These are phyloP conservation scores for Anthracocystis setariae DNA, from an alignment of 1,284 basidiomycete genomes.

Conservation along the genomic window DNA sequence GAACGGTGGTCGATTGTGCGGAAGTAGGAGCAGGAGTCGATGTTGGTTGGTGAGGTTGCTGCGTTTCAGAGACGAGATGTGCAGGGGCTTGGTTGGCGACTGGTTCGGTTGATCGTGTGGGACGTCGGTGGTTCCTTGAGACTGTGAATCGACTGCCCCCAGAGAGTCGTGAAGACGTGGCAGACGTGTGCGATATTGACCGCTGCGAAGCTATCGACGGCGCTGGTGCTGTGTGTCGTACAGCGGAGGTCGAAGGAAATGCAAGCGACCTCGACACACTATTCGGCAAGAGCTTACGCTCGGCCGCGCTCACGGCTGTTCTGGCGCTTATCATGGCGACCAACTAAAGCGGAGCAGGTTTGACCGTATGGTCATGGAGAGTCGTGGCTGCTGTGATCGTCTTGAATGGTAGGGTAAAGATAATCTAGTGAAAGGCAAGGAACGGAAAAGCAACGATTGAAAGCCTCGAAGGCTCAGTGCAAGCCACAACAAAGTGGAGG, in stretches of 20 bases:
- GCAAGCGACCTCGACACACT: not conserved
- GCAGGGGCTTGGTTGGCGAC: not conserved
- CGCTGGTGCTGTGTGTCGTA: slow-evolving; percentile 1
- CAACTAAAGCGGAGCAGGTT: too few relatives aligned
- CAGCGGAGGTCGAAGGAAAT: not conserved
- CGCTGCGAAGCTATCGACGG: not conserved
- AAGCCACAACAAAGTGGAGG: too few relatives aligned
- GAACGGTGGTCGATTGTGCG: not conserved
- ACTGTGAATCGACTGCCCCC: slow-evolving; percentile 14
- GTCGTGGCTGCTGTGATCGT: not conserved
- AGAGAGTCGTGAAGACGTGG: slow-evolving; percentile 1
- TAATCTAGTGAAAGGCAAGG: not conserved
- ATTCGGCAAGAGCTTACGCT: slow-evolving; percentile 10
- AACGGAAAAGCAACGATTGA: not conserved
- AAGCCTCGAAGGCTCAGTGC: not conserved
- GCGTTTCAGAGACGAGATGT: not conserved
- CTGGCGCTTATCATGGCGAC: slow-evolving; percentile 14
- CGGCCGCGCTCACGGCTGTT: slow-evolving; percentile 6
- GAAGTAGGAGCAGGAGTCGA: not conserved
- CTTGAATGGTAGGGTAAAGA: not conserved
- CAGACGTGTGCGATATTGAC: slow-evolving; percentile 1
- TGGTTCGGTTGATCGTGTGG: not conserved
- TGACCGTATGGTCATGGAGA: not conserved
- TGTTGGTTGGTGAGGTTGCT: not conserved
- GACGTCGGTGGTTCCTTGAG: slow-evolving; percentile 14